Percentiles rank a stretch among this genome's conserved stretches.
phyloP scores from a whole-genome alignment of 164 flowering plant species.

The Vitis amurensis region DNA sequence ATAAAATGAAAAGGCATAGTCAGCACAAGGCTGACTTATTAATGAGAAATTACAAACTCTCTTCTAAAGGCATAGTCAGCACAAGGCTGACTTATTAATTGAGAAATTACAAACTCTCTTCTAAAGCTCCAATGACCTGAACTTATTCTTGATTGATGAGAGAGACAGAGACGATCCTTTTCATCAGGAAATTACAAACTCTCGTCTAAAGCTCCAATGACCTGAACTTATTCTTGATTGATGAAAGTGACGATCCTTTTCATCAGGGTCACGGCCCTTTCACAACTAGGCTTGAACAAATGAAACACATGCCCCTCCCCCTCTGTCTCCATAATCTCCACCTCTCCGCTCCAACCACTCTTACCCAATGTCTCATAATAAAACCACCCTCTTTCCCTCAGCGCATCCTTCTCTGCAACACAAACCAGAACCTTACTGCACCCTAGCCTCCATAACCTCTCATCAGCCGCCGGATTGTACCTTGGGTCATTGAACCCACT shows the following conservation, averaged over 20 bases:
- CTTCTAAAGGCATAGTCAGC: too few species aligned
- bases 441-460: background rate
- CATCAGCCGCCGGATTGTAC: background rate
- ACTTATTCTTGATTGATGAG: background rate
- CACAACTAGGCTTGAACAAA: background rate
- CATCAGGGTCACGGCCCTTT: background rate
- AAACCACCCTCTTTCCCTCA: background rate
- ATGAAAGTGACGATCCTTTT: background rate
- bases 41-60: too few species aligned
- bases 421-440: background rate
- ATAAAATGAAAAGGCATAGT: too few species aligned
- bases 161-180: background rate
- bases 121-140: too few species aligned
- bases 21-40: too few species aligned
- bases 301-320: conserved; percentile 1
- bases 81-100: too few species aligned
- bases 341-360: background rate
- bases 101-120: too few species aligned
- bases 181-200: background rate
- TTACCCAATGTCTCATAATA: background rate
- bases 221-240: background rate
- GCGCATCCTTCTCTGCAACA: background rate
- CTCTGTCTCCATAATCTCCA: background rate
- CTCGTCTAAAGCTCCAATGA: too few species aligned
- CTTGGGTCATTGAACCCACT: background rate